Conservation (phyloP, 2,329 filamentous ascomycete genomes). For the Penicillium nordicum region DNA sequence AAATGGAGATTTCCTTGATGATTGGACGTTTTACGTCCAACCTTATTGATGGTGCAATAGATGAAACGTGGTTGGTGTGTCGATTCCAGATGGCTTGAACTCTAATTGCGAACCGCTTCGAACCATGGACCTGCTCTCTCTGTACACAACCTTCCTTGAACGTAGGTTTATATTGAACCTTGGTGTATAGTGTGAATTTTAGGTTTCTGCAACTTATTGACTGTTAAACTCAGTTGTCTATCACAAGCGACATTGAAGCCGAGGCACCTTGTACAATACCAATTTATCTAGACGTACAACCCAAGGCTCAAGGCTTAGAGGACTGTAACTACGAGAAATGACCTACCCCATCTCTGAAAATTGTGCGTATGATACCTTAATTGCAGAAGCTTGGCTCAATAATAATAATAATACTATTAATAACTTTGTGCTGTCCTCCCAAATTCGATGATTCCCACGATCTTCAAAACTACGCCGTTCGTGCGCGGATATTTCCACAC, state of each 20-base stretch:
- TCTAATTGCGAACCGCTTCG: background rate
- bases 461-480: background rate
- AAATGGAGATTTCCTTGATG: no score
- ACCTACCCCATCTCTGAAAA: background rate
- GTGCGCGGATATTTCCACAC: conserved; percentile 13
- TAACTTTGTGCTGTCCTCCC: background rate
- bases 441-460: background rate
- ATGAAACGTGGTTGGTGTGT: background rate
- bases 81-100: background rate
- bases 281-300: background rate
- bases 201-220: background rate
- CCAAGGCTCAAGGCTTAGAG: no score
- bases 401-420: background rate
- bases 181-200: no score
- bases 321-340: no score
- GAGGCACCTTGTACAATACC: background rate
- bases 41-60: background rate
- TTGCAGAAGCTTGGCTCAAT: background rate
- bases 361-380: background rate
- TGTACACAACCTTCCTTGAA: no score
- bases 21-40: background rate
- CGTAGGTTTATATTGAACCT: no score
- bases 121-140: no score
- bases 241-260: background rate
- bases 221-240: background rate